Percentiles rank a stretch among this genome's conserved stretches.
These are phyloP conservation scores for Sarocladiaceae sp. DNA, from an alignment of 2,329 filamentous ascomycete genomes.

Conservation along the genomic window DNA sequence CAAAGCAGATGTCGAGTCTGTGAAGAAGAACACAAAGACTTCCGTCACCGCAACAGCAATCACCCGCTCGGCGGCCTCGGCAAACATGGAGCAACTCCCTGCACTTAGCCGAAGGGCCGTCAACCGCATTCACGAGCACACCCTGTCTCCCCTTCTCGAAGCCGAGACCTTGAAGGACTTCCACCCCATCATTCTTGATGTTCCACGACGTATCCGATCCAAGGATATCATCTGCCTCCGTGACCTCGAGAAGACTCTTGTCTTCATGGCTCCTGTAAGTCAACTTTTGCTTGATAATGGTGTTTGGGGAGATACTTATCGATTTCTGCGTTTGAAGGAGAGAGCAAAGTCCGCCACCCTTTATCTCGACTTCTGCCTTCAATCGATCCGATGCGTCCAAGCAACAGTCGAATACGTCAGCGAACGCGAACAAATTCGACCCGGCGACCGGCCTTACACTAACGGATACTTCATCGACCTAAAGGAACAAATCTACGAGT, in stretches of 20 bases:
- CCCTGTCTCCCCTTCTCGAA: constrained; percentile 71
- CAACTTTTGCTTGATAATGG: constrained; percentile 49
- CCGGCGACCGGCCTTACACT: constrained; percentile 85
- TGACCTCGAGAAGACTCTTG: constrained; percentile 89
- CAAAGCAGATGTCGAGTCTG: constrained; percentile 40
- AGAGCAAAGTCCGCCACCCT: constrained; percentile 63
- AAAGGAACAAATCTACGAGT: constrained; percentile 86
- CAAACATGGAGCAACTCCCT: constrained; percentile 45
- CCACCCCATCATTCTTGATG: constrained; percentile 71
- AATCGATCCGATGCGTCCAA: constrained; percentile 85
- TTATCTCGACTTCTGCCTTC: constrained; percentile 87
- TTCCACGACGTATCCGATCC: constrained; percentile 73
- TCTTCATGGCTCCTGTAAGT: constrained; percentile 94
- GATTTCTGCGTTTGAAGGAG: constrained; percentile 72
- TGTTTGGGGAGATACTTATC: constrained; percentile 62
- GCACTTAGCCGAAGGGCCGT: constrained; percentile 66
- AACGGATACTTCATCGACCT: constrained; percentile 97
- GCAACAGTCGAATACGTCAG: constrained; percentile 80
- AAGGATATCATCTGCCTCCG: constrained; percentile 87
- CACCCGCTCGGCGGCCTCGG: constrained; percentile 53
- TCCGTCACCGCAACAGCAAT: constrained; percentile 50
- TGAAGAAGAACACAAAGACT: constrained; percentile 31
- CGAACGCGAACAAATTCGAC: constrained; percentile 81
- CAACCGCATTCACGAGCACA: constrained; percentile 75
- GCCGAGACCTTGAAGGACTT: constrained; percentile 74